Conservation (phyloP, 2,329 filamentous ascomycete genomes). For the Aspergillus latus region DNA sequence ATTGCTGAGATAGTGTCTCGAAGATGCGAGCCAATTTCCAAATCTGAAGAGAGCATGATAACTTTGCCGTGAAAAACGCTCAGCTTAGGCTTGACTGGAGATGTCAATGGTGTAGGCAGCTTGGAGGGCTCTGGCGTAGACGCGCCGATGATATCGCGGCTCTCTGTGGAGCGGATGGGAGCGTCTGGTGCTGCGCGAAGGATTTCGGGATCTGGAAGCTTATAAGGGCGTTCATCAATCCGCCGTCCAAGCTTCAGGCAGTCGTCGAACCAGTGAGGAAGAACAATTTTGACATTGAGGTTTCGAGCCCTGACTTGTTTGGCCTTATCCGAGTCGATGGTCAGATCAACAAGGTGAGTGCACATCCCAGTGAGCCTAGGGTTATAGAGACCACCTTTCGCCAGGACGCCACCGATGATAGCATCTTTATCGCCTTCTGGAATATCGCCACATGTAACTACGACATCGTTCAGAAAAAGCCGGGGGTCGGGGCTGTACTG, state of each 20-base stretch:
- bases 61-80: slow-evolving; percentile 74
- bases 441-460: slow-evolving; percentile 79
- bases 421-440: slow-evolving; percentile 86
- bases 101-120: slow-evolving; percentile 33
- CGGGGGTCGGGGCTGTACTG: slow-evolving; percentile 88
- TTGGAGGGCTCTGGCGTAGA: slow-evolving; percentile 53
- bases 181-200: slow-evolving; percentile 61
- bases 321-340: slow-evolving; percentile 68
- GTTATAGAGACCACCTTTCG: slow-evolving; percentile 81
- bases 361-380: slow-evolving; percentile 69
- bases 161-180: slow-evolving; percentile 57
- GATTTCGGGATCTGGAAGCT: slow-evolving; percentile 81
- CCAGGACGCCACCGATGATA: slow-evolving; percentile 84
- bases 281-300: slow-evolving; percentile 74
- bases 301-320: slow-evolving; percentile 61
- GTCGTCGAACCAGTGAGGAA: slow-evolving; percentile 98
- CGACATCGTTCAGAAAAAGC: slow-evolving; percentile 83
- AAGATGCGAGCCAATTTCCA: slow-evolving; percentile 68
- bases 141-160: slow-evolving; percentile 66
- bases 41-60: slow-evolving; percentile 74
- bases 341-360: slow-evolving; percentile 86
- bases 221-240: slow-evolving; percentile 85
- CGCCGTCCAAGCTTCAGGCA: slow-evolving; percentile 89
- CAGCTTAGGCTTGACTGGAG: slow-evolving; percentile 50
- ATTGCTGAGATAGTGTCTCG: slow-evolving; percentile 67